Base-by-base conservation (phyloP, 2,329 filamentous ascomycete genomes). In the Ascochyta lentis region DNA sequence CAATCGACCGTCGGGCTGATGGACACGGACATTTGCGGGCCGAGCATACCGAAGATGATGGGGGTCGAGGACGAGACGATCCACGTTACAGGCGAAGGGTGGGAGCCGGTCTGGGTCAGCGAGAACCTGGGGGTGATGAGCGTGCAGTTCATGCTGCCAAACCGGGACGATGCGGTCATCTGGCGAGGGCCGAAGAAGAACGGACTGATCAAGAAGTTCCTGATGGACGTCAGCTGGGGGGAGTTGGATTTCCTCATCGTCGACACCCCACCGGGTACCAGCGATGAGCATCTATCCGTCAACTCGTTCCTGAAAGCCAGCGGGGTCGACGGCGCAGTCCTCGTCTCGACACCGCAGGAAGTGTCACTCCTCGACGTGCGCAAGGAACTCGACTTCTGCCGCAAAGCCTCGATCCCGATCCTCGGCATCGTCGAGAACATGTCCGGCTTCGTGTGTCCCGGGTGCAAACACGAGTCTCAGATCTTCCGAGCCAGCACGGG, bases 141-240 rank as follows among this genome's bases (percentile, higher is more conserved):
- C 69, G 92, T 99, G 62, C 95, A 99, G 76, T 99, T 99, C 74
- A 96, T 99, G 92, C 82, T 99, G 41, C 95, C 95, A 0, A 92
- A 91, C 69, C 84, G 91, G 42, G 94, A 99, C 75, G 93, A 96
- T 71, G 95, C 95, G 3, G 89, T 99, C 37, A 99, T 99, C 64
- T 99, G 95, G 95, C 86, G 95, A 46, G 95, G 95, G 0, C 90
- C 95, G 3, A 99, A 99, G 84, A 99, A 99, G 84, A 99, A 98
- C 70, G 95, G 95, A 0, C 79, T 99, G 54, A 98, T 99, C 73
- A 99, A 99, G 80, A 91, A 96, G 75, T 99, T 99, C 67, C 79
- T 99, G 47, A 97, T 96, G 80, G 96, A 99, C 70, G 95, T 99
- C 6, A 92, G 96, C 72, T 99, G 96, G 95, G 95, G 95, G 9